A percentile compares a stretch with the other conserved stretches of the same genome.
These are phyloP conservation scores for Pythium aristosporum DNA, from an alignment of 352 stramenopile species.

Conservation along the genomic window DNA sequence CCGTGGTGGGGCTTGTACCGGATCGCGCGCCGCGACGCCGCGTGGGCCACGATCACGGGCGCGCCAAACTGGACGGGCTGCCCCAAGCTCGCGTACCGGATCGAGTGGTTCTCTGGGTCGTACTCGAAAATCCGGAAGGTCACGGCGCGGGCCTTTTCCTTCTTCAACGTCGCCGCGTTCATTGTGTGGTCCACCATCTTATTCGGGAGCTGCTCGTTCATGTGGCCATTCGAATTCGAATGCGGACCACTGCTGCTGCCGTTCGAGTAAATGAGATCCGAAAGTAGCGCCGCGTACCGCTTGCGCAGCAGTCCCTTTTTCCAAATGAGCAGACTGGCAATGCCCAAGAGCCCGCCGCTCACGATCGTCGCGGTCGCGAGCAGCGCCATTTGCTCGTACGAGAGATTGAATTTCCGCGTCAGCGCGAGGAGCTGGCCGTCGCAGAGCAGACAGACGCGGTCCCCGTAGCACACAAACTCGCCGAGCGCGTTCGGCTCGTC, in stretches of 20 bases:
- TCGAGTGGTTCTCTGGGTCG: constrained; percentile 45
- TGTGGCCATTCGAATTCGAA: background rate
- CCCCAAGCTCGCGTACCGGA: constrained; percentile 51
- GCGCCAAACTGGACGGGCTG: constrained; percentile 56
- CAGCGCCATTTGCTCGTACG: constrained; percentile 70
- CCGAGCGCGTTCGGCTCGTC: constrained; percentile 12
- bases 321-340: constrained; percentile 72
- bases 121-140: constrained; percentile 75
- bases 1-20: constrained; percentile 53
- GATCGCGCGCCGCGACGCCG: constrained; percentile 61
- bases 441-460: constrained; percentile 69
- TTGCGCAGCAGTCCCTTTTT: constrained; percentile 69
- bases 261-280: constrained; percentile 30
- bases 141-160: constrained; percentile 31
- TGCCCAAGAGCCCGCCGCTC: constrained; percentile 56
- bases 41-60: constrained; percentile 61
- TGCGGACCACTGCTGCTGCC: background rate
- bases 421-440: constrained; percentile 71
- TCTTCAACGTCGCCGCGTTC: constrained; percentile 10
- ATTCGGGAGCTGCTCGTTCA: background rate
- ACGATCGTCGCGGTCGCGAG: constrained; percentile 49
- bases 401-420: constrained; percentile 74
- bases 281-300: constrained; percentile 68
- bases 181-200: background rate
- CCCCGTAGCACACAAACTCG: constrained; percentile 77